Evolutionary conservation across 805 yeast species (phyloP), one percentile per base, ranked within the genome.

Genomic region (Metschnikowia drakensbergensis): DNA sequence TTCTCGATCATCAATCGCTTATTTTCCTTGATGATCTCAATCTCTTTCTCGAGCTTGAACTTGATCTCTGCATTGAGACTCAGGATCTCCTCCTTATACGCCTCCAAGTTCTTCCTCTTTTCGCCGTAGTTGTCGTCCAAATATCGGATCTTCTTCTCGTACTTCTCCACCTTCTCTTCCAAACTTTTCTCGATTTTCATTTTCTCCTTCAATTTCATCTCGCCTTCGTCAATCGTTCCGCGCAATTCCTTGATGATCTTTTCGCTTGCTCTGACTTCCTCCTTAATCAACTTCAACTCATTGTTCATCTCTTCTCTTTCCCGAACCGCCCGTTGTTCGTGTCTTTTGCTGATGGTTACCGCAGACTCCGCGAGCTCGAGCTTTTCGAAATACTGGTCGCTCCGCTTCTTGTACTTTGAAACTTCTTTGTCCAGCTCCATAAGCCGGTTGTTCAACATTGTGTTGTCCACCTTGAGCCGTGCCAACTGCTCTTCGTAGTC

Each of bases 291-390:
- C 42, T 74, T 77, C 55, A 76, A 73, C 58, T 80, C 83, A 1
- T 67, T 66, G 26, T 81, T 63, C 55, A 83, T 86, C 9, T 83
- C 87, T 37, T 75, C 75, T 47, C 85, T 57, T 5, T 81, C 68
- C 10, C 68, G 69, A 47, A 79, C 77, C 10, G 74, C 67, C 43
- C 76, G 76, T 42, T 76, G 71, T 22, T 85, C 91, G 9, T 83
- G 80, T 56, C 87, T 71, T 54, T 79, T 74, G 6, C 88, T 81
- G 39, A 81, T 76, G 45, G 77, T 72, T 1, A 86, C 80, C 4
- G 88, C 86, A 42, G 83, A 74, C 60, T 91, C 96, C 2, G 94
- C 91, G 43, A 80, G 77, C 58, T 89, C 95, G 26, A 90, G 71
- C 58, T 87, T 86, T 49, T 75, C 73, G 56, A 77, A 81, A 61